phyloP scores from a whole-genome alignment of 78 protist species.

The Dictyostelium discoideum region dicty_2.7 NC_007091.3:570501-571000 shows the following conservation, averaged over 20 bases:
- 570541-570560: conserved; percentile 56
- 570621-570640: conserved; percentile 49
- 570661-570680: conserved; percentile 42
- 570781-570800: conserved; percentile 17
- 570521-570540: conserved; percentile 13
- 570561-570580: conserved; percentile 36
- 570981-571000: neutral
- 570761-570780: neutral
- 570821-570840: neutral
- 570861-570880: conserved; percentile 12
- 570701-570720: neutral
- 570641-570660: conserved; percentile 39
- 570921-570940: neutral
- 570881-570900: too few species aligned
- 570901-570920: neutral
- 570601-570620: conserved; percentile 41
- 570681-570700: neutral
- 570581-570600: conserved; percentile 63
- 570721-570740: conserved; percentile 26
- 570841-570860: conserved; percentile 11
- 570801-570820: neutral
- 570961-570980: neutral
- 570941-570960: neutral
- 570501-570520: neutral
- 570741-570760: conserved; percentile 23